Percentiles rank a stretch among this genome's conserved stretches.
phyloP scores from a whole-genome alignment of 1,139 yeast genomes.

The Oligophagozyma castellii region DNA sequence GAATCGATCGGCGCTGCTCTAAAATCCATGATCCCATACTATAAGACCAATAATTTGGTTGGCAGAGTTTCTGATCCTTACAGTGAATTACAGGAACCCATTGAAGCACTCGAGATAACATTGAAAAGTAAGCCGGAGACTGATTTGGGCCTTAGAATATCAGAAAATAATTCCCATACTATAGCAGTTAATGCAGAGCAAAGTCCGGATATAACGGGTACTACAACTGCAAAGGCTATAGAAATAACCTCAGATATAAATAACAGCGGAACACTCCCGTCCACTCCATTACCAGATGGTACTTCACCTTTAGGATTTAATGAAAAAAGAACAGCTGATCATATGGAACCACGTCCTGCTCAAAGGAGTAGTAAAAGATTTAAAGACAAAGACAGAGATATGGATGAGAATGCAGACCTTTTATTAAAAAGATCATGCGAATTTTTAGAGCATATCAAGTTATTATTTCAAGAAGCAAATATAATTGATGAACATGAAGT shows the following conservation, averaged over 20 bases:
- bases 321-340: slow-evolving; percentile 5
- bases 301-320: no score
- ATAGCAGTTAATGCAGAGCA: slow-evolving; percentile 5
- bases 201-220: not conserved
- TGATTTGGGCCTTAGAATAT: not conserved
- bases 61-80: slow-evolving; percentile 34
- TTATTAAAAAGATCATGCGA: no score
- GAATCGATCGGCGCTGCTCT: slow-evolving; percentile 16
- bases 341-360: slow-evolving; percentile 11
- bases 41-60: slow-evolving; percentile 16
- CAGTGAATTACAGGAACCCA: slow-evolving; percentile 32
- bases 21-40: slow-evolving; percentile 15
- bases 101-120: slow-evolving; percentile 28
- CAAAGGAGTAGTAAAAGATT: slow-evolving; percentile 29
- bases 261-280: not conserved
- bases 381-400: slow-evolving; percentile 23
- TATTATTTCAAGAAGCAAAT: no score
- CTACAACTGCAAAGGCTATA: no score
- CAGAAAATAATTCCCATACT: slow-evolving; percentile 1
- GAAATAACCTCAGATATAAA: no score
- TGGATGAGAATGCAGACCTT: slow-evolving; percentile 13
- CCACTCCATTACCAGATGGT: no score
- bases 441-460: no score
- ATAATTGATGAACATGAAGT: no score
- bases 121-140: slow-evolving; percentile 1